A percentile compares a stretch with the other conserved stretches of the same genome.
These are phyloP conservation scores for Penicillium ochrochloron DNA, from an alignment of 495 filamentous ascomycete species.

Conservation along the genomic window DNA sequence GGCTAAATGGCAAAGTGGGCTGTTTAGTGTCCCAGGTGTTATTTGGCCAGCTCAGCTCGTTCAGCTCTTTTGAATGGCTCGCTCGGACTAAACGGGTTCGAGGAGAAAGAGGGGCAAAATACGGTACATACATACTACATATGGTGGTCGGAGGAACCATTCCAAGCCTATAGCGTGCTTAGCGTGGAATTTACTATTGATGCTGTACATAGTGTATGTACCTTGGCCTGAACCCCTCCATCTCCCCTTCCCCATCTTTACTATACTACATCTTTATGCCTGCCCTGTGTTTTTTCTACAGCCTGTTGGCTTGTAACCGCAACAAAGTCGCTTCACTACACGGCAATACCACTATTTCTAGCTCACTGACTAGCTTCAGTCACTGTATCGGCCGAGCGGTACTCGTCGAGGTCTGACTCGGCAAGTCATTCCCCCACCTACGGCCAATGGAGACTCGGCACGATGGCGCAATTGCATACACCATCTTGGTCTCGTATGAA, in stretches of 20 bases:
- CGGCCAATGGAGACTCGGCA: conserved; percentile 38
- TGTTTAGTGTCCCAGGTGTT: conserved; percentile 35
- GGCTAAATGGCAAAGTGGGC: conserved; percentile 30
- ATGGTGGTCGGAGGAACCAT: not conserved
- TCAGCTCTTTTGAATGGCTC: not conserved
- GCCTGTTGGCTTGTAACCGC: not conserved
- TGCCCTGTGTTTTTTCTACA: not conserved
- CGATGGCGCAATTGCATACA: conserved; percentile 37
- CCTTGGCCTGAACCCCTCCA: not conserved
- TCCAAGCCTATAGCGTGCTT: not conserved
- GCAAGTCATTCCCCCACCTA: conserved; percentile 31
- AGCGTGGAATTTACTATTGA: not conserved
- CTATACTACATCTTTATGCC: not conserved
- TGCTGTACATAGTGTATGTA: too few species aligned
- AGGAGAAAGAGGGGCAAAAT: not conserved
- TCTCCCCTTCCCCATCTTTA: not conserved
- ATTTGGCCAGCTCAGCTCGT: conserved; percentile 10
- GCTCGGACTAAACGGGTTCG: not conserved
- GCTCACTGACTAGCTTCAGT: not conserved
- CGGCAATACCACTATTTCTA: not conserved
- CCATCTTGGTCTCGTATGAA: conserved; percentile 5
- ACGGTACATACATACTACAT: not conserved
- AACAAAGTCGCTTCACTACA: not conserved
- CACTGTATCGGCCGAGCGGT: conserved; percentile 37
- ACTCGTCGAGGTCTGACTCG: conserved; percentile 26